A percentile compares a stretch with the other conserved stretches of the same genome.
Conservation (phyloP, 768 basidiomycete species). For the Sporobolomyces phaffii region DNA sequence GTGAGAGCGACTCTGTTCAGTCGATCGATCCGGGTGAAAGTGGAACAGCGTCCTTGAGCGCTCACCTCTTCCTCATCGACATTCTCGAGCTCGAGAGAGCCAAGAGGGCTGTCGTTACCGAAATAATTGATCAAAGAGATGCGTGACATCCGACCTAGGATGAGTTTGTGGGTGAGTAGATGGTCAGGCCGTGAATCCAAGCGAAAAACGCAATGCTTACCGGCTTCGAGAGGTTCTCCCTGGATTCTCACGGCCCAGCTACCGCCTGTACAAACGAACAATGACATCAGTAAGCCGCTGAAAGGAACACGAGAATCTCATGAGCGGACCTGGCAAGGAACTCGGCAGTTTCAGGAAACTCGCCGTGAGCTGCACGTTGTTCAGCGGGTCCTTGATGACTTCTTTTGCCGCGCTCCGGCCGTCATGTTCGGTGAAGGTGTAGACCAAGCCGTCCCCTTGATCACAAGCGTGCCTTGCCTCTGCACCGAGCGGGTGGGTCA, state of each 20-base stretch:
- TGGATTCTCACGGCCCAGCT: conserved; percentile 82
- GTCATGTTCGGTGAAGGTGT: conserved; percentile 85
- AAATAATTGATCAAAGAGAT: conserved; percentile 79
- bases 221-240: conserved; percentile 65
- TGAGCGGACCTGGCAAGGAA: conserved; percentile 46
- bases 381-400: conserved; percentile 68
- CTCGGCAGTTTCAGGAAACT: conserved; percentile 80
- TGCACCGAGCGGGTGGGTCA: conserved; percentile 43
- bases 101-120: conserved; percentile 73
- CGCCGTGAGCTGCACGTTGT: conserved; percentile 79
- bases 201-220: conserved; percentile 51
- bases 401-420: conserved; percentile 78
- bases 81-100: conserved; percentile 70
- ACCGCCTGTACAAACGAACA: conserved; percentile 47
- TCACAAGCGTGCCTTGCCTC: conserved; percentile 81
- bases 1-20: background rate
- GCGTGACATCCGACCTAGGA: conserved; percentile 55
- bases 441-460: conserved; percentile 72
- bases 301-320: background rate
- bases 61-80: conserved; percentile 68
- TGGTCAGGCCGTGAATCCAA: background rate
- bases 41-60: background rate
- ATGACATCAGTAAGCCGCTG: background rate
- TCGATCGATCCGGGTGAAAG: background rate
- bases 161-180: no score